phyloP scores from a whole-genome alignment of 2,329 filamentous ascomycete genomes.

The Botrytis sinoallii region DNA sequence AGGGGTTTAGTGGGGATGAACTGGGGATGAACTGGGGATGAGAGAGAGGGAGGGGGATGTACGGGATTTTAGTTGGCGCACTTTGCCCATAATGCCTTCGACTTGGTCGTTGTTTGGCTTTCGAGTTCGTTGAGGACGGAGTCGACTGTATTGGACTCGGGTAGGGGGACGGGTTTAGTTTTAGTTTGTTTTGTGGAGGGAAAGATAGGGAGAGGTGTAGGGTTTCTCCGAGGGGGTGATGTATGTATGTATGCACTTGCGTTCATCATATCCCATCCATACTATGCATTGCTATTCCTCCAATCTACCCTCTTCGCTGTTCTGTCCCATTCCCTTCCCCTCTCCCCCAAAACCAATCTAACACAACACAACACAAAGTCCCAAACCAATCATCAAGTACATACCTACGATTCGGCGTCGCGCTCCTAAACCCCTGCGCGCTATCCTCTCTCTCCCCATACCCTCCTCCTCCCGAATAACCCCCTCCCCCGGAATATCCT shows the following conservation, averaged over 20 bases:
- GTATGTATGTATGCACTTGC: not conserved
- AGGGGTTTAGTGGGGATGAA: not conserved
- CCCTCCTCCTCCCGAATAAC: not conserved
- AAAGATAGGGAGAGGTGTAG: no score
- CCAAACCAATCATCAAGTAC: constrained; percentile 30
- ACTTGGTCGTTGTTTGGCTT: constrained; percentile 88
- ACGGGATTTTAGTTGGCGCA: constrained; percentile 85
- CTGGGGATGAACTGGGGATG: not conserved
- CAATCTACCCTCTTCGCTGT: not conserved
- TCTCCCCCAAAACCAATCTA: not conserved
- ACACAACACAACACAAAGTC: not conserved
- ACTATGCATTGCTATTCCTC: not conserved
- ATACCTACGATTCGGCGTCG: constrained; percentile 69
- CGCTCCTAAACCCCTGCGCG: constrained; percentile 53
- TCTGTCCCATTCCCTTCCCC: no score
- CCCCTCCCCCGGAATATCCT: constrained; percentile 32
- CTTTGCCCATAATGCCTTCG: constrained; percentile 86
- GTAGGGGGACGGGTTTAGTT: not conserved
- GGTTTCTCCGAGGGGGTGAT: not conserved
- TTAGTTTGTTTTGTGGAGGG: not conserved
- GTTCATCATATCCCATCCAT: not conserved
- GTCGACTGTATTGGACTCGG: constrained; percentile 84
- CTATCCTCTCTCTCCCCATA: constrained; percentile 2
- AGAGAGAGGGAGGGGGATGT: constrained; percentile 41
- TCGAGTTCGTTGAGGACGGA: constrained; percentile 90